Percentiles rank a stretch among this genome's conserved stretches.
Evolutionary conservation across 257 asterid genomes (phyloP).

Genomic region (Voacanga thouarsii): DNA sequence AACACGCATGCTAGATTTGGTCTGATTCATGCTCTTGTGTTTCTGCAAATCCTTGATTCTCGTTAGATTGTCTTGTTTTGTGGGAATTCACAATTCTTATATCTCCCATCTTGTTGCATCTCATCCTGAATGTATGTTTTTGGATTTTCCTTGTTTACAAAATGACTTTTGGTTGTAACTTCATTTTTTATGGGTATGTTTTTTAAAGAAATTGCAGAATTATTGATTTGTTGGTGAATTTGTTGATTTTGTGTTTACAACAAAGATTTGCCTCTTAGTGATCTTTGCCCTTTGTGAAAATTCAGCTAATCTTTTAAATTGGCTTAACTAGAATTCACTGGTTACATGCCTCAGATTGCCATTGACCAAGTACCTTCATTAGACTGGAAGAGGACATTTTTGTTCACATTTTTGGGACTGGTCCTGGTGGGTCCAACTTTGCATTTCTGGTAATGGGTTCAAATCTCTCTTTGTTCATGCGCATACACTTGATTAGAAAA

Average conservation of each 20-base stretch:
- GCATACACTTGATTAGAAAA: background rate
- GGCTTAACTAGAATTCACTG: conserved; percentile 11
- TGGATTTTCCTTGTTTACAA: background rate
- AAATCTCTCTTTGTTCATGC: background rate
- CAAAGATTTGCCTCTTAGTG: background rate
- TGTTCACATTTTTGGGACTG: conserved; percentile 78
- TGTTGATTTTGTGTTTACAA: background rate
- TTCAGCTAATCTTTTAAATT: background rate
- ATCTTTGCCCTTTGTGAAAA: background rate
- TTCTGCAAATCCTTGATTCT: background rate
- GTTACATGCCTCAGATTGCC: conserved; percentile 45
- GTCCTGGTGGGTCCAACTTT: conserved; percentile 91
- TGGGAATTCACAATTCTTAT: background rate
- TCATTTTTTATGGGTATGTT: background rate
- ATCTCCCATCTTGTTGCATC: background rate
- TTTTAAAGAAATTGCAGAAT: background rate
- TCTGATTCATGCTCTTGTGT: background rate
- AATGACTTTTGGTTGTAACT: background rate
- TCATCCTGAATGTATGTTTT: background rate
- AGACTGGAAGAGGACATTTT: conserved; percentile 72
- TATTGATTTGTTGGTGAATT: background rate
- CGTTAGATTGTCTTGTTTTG: background rate
- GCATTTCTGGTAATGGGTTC: conserved; percentile 72
- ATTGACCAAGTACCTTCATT: conserved; percentile 61
- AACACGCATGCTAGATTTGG: background rate